These are phyloP conservation scores for Fusarium odoratissimum DNA, from an alignment of 2,329 filamentous ascomycete genomes.

Conservation along the genomic window DNA sequence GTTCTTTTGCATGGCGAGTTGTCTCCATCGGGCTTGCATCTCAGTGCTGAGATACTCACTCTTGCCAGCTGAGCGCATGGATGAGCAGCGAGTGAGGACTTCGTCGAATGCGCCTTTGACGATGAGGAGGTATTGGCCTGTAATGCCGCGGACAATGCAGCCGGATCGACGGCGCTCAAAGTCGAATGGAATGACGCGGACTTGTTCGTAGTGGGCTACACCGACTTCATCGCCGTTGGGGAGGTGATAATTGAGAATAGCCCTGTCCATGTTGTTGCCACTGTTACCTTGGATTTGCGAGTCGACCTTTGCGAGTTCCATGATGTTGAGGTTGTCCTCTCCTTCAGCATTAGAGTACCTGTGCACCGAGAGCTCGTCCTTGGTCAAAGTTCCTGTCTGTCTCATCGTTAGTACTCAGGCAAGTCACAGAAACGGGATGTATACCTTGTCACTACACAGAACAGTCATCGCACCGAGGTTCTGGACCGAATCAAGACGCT, in stretches of 20 bases:
- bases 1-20: not conserved
- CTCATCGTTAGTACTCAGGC: fast-evolving
- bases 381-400: not conserved
- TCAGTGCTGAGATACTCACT: not conserved
- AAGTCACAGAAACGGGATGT: fast-evolving
- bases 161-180: slow-evolving; percentile 1
- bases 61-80: not conserved
- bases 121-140: not conserved
- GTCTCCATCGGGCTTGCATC: not conserved
- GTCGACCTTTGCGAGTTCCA: slow-evolving; percentile 4
- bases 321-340: not conserved
- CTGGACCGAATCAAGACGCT: slow-evolving; percentile 1
- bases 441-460: not conserved
- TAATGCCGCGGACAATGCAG: not conserved
- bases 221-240: not conserved
- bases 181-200: not conserved
- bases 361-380: not conserved
- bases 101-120: not conserved
- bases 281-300: slow-evolving; percentile 1
- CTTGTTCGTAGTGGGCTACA: not conserved
- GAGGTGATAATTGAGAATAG: not conserved
- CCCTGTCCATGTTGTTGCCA: slow-evolving; percentile 8
- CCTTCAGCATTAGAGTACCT: not conserved
- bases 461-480: not conserved
- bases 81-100: not conserved